A percentile compares a stretch with the other conserved stretches of the same genome.
These are phyloP conservation scores for Acanthamoeba culbertsoni DNA, from an alignment of 208 protist genomes.

Conservation along the genomic window DNA sequence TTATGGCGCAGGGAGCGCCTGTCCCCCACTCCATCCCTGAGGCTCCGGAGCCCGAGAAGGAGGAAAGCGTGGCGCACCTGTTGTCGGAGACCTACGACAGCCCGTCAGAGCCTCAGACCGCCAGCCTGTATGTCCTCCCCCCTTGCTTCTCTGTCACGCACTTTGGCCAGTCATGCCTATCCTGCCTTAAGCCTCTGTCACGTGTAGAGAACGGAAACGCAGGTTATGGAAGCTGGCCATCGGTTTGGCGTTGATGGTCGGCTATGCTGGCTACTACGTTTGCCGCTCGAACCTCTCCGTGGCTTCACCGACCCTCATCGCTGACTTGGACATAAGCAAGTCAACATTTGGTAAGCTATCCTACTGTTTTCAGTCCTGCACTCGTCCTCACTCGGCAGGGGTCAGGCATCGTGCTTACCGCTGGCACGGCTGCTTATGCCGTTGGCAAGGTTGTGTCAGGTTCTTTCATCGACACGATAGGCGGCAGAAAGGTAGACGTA, in stretches of 20 bases:
- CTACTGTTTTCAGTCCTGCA: not conserved
- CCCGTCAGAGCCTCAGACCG: too few relatives aligned
- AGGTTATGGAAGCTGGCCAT: constrained; percentile 11
- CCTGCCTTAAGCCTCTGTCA: not conserved
- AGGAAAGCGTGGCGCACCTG: too few relatives aligned
- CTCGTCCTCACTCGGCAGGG: not conserved
- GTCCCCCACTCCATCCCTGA: too few relatives aligned
- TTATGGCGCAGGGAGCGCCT: too few relatives aligned
- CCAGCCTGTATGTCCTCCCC: too few relatives aligned
- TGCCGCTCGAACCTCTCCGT: constrained; percentile 50
- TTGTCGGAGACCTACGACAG: too few relatives aligned
- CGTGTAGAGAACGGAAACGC: not conserved
- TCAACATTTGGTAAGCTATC: not conserved
- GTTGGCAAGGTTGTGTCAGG: constrained; percentile 23
- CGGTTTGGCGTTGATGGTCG: not conserved
- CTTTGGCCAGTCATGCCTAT: not conserved
- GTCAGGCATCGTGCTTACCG: constrained; percentile 40
- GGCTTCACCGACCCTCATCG: not conserved
- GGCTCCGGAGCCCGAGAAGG: too few relatives aligned
- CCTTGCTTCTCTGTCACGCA: not conserved
- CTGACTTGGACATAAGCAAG: not conserved
- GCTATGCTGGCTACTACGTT: constrained; percentile 42
- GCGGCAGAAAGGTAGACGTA: not conserved
- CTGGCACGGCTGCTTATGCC: constrained; percentile 35
- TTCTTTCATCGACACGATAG: constrained; percentile 11